These are phyloP conservation scores for Sanghuangporus sanghuang DNA, from an alignment of 1,284 basidiomycete species.

Conservation along the genomic window DNA sequence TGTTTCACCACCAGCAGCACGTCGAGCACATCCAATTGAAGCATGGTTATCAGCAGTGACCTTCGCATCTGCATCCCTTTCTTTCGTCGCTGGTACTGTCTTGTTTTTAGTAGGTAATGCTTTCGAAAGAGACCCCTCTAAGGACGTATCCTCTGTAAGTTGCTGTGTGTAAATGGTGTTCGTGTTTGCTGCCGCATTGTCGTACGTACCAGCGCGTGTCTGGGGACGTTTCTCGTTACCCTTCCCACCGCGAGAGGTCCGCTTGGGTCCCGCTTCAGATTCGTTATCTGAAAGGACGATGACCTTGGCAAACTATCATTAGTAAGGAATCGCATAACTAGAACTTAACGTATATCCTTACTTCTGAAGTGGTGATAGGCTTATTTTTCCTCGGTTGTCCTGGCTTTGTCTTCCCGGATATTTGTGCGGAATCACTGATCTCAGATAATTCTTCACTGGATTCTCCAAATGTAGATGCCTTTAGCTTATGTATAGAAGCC, in stretches of 20 bases:
- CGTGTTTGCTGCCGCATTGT: neutral
- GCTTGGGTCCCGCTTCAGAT: neutral
- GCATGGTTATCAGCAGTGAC: neutral
- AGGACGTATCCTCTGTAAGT: neutral
- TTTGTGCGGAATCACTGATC: conserved; percentile 24
- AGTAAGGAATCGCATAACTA: neutral
- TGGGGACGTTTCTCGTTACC: neutral
- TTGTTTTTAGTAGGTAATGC: too few relatives aligned
- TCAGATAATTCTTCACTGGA: conserved; percentile 26
- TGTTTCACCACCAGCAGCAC: neutral
- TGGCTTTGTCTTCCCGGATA: neutral
- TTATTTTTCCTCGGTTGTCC: neutral
- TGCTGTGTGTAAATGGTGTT: neutral
- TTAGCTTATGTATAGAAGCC: neutral
- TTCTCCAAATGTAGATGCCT: conserved; percentile 13
- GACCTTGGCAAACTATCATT: neutral
- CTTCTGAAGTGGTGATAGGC: neutral
- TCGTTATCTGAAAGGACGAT: neutral
- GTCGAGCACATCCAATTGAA: neutral
- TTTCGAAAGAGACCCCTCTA: too few relatives aligned
- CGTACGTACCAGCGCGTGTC: neutral
- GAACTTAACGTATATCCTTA: neutral
- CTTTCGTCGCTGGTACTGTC: neutral
- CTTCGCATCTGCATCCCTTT: neutral
- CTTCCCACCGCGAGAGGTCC: neutral